A percentile compares a stretch with the other conserved stretches of the same genome.
phyloP scores from a whole-genome alignment of 805 yeast species.

The Kluyveromyces wickerhamii region DNA sequence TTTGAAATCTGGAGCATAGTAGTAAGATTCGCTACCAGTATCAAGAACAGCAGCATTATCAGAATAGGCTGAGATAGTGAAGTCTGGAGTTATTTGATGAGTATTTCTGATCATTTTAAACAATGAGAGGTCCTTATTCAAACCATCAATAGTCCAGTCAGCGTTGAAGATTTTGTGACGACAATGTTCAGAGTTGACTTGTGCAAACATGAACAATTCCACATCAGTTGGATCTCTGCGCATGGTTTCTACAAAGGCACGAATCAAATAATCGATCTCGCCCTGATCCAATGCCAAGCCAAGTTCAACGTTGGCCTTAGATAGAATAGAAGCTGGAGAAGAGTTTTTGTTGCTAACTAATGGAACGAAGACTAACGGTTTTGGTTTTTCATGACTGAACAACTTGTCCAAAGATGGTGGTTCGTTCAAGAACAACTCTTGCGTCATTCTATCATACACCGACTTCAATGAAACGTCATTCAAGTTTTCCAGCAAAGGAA shows the following conservation, averaged over 20 bases:
- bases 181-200: slow-evolving; percentile 98
- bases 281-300: slow-evolving; percentile 94
- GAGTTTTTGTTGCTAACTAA: slow-evolving; percentile 36
- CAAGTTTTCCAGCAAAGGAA: slow-evolving; percentile 51
- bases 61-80: slow-evolving; percentile 87
- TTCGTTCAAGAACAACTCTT: slow-evolving; percentile 48
- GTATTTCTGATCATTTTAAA: slow-evolving; percentile 96
- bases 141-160: slow-evolving; percentile 91
- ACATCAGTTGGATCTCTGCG: slow-evolving; percentile 95
- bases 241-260: slow-evolving; percentile 68
- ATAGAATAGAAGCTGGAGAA: slow-evolving; percentile 45
- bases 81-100: slow-evolving; percentile 67
- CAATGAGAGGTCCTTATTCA: slow-evolving; percentile 60
- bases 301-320: slow-evolving; percentile 68
- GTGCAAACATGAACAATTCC: slow-evolving; percentile 98
- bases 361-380: slow-evolving; percentile 72
- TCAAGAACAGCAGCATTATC: slow-evolving; percentile 93
- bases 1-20: slow-evolving; percentile 68
- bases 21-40: slow-evolving; percentile 51
- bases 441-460: slow-evolving; percentile 93
- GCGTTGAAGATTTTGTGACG: slow-evolving; percentile 98
- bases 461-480: slow-evolving; percentile 53
- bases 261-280: slow-evolving; percentile 80
- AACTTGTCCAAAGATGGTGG: slow-evolving; percentile 64
- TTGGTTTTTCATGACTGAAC: slow-evolving; percentile 72